A percentile compares a stretch with the other conserved stretches of the same genome.
Conservation (phyloP, 192 early-diverging fungal species). For the Backusella circina region DNA sequence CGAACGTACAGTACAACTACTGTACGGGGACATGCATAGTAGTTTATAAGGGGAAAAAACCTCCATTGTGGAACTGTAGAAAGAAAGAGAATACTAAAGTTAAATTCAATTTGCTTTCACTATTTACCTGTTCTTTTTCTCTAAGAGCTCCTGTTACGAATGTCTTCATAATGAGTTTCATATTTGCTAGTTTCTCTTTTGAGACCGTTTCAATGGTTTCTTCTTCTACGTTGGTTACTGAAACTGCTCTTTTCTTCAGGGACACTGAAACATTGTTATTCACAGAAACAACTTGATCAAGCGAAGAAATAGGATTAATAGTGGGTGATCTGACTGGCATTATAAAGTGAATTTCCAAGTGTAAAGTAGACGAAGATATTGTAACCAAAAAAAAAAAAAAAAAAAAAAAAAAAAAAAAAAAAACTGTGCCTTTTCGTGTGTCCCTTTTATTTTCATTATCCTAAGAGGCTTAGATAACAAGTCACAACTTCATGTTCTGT, state of each 20-base stretch:
- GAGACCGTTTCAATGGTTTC: slow-evolving; percentile 15
- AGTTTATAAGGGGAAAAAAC: not conserved
- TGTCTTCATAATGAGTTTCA: slow-evolving; percentile 30
- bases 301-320: not conserved
- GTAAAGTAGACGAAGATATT: not conserved
- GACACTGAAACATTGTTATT: not conserved
- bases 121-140: slow-evolving; percentile 29
- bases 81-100: not conserved
- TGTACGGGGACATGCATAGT: slow-evolving; percentile 15
- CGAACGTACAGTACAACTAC: slow-evolving; percentile 1
- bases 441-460: not conserved
- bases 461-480: not conserved
- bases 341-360: not conserved
- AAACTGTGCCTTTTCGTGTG: too few species aligned
- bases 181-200: slow-evolving; percentile 18
- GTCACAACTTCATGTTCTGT: not conserved
- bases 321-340: slow-evolving; percentile 9
- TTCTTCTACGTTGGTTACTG: not conserved
- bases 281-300: not conserved
- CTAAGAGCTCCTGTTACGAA: slow-evolving; percentile 25
- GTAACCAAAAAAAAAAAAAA: not conserved
- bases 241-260: not conserved
- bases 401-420: not conserved
- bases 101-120: not conserved
- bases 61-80: not conserved